Base-by-base conservation (phyloP, 2,329 filamentous ascomycete genomes). In the Hypoxylon sp. region DNA sequence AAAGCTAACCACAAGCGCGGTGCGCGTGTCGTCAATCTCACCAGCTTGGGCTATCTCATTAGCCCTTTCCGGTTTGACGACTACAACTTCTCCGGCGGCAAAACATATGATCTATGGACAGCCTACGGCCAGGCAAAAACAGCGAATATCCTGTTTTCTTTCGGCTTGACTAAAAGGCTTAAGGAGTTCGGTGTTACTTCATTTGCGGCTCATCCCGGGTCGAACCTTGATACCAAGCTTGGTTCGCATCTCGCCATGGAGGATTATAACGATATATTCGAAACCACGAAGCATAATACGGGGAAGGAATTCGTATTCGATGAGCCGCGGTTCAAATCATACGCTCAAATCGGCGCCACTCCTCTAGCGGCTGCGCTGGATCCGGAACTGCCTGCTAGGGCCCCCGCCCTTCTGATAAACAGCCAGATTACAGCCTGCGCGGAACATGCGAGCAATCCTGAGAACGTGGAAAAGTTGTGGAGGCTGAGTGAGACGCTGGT, bases 71-170 rank as follows among this genome's bases (percentile, higher is more conserved):
- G 80, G 0, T 84, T 85, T 70, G 78, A 82, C 29, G 81, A 85
- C 67, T 77, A 75, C 35, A 81, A 79, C n/a, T 82, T 83, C 67
- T 74, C 72, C 1, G 68, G 78, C 19, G 79, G 79, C 5, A 77
- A 75, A 46, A 72, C 75, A 1, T 84, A 81, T 47, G 82, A 82
- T 6, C 77, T 62, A 6, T 84, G 82, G 78, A 72, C 77, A 1
- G 82, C 78, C 7, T 86, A 86, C 64, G 80, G 78, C 0, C 83
- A 85, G 69, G 82, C 81, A 50, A 86, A 86, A 70, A 81, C 81
- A 3, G 83, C 84, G 3, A 83, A 84, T 47, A 81, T 86, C 6
- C 75, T 83, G 52, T 82, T 82, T 67, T 75, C 77, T 0, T 77
- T 76, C n/a, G 78, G 75, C 53, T 68, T 83, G 5, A 73, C 72